These are phyloP conservation scores for Phanerodontia chrysosporium DNA, from an alignment of 768 basidiomycete genomes.

Conservation along the genomic window DNA sequence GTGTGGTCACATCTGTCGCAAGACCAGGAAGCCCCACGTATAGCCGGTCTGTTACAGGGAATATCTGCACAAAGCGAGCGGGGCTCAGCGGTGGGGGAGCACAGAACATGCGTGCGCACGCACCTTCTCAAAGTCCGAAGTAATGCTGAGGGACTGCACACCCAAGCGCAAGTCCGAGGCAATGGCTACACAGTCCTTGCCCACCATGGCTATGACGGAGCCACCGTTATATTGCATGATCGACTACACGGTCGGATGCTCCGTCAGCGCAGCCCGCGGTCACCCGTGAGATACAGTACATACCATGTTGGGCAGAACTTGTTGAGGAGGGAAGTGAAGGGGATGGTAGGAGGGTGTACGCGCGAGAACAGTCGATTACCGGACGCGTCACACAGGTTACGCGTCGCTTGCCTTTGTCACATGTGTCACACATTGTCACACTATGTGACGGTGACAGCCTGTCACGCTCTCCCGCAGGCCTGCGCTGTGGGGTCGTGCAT, in stretches of 20 bases:
- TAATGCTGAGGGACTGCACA: slow-evolving; percentile 79
- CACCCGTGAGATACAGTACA: neutral
- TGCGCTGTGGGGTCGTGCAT: neutral
- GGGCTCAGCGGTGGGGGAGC: neutral
- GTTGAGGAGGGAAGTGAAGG: neutral
- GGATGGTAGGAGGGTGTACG: slow-evolving; percentile 6
- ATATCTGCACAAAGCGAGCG: slow-evolving; percentile 56
- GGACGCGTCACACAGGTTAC: slow-evolving; percentile 8
- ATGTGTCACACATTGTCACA: neutral
- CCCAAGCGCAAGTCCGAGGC: slow-evolving; percentile 93
- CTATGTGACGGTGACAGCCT: neutral
- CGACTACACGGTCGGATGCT: slow-evolving; percentile 50
- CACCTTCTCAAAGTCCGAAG: slow-evolving; percentile 94
- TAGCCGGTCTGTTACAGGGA: slow-evolving; percentile 89
- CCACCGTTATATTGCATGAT: slow-evolving; percentile 95
- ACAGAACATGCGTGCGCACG: slow-evolving; percentile 7
- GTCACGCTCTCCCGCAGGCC: neutral
- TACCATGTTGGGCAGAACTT: slow-evolving; percentile 22
- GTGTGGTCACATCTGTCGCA: slow-evolving; percentile 87
- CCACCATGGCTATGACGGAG: slow-evolving; percentile 98
- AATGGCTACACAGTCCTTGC: slow-evolving; percentile 98
- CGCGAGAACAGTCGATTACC: slow-evolving; percentile 3
- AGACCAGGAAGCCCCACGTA: slow-evolving; percentile 90
- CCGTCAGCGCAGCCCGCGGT: no score
- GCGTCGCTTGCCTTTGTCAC: slow-evolving; percentile 6